Conservation (phyloP, 2,329 filamentous ascomycete genomes). For the Epichloe coenophiala region DNA sequence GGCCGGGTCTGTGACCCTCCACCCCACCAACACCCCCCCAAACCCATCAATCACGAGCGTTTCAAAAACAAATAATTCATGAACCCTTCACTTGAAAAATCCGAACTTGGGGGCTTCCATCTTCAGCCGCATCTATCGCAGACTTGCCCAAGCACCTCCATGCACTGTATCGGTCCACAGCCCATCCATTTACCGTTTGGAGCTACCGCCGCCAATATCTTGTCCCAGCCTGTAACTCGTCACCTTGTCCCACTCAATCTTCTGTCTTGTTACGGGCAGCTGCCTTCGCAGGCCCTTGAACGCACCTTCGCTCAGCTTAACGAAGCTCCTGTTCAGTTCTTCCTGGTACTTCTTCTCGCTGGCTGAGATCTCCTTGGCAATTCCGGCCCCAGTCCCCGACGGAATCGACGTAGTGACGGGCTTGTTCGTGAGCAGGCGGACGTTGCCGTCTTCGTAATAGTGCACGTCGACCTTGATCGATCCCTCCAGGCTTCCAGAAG, state of each 20-base stretch:
- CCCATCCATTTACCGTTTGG: constrained; percentile 28
- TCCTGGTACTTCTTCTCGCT: constrained; percentile 92
- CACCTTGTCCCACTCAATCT: constrained; percentile 99
- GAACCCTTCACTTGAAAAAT: too few relatives aligned
- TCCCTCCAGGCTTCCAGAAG: constrained; percentile 57
- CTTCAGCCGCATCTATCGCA: background rate
- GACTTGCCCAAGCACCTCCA: background rate
- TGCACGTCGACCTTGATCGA: constrained; percentile 89
- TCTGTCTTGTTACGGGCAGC: constrained; percentile 90
- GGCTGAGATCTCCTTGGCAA: constrained; percentile 64
- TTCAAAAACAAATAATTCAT: too few relatives aligned
- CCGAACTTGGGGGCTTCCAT: background rate
- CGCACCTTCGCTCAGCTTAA: constrained; percentile 76
- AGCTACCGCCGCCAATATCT: constrained; percentile 59
- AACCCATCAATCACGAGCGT: too few relatives aligned
- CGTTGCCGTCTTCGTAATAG: constrained; percentile 99
- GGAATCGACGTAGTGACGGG: constrained; percentile 48
- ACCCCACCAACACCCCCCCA: too few relatives aligned
- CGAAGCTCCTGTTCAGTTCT: constrained; percentile 84
- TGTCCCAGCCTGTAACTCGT: constrained; percentile 78
- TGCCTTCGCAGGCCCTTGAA: constrained; percentile 91
- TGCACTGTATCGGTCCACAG: background rate
- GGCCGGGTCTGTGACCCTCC: background rate
- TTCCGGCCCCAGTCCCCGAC: constrained; percentile 49
- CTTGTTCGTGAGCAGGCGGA: constrained; percentile 84